Base-by-base conservation (phyloP, 352 stramenopile genomes). In the Hyaloperonospora arabidopsidis region DNA sequence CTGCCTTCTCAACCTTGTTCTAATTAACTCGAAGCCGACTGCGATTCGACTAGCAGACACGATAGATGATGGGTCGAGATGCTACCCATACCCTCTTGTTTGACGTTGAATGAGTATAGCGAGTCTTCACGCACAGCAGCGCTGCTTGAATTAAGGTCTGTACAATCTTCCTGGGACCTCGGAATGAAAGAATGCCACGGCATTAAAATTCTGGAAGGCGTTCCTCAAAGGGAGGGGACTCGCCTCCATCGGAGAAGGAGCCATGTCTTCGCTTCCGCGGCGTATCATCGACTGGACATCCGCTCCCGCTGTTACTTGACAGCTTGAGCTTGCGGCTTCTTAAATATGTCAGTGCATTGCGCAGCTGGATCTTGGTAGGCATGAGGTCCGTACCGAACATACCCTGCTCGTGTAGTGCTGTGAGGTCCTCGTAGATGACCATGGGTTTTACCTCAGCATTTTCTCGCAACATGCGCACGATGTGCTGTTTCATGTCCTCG, bases 291-390 rank as follows among this genome's bases (percentile, higher is more conserved):
- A 35, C 22, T 0, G 50, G 57, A 2, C 52, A 51, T 15, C 49
- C 49, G 15, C 50, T 63, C 2, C 51, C 44, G 18, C 41, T 51
- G 15, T 46, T 57, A 7, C 48, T 65, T 5, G 54, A 66, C 28
- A 71, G 45, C 56, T 79, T 84, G 52, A 86, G 64, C 55, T 86
- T 87, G 35, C 79, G 76, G 54, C 66, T 87, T 68, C 74, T 72
- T 73, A 89, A 74, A 77, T 89, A 89, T 32, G 79, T 89, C 38
- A 89, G 64, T 17, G 79, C 79, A 52, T 89, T 89, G 52, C 79
- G 76, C 40, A 89, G 63, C 60, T 89, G 79, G 50, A 87, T 89
- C 59, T 89, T 89, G 40, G 76, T 89, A 0, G 79, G 79, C 79
- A 89, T 89, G 57, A 85, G 76, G 57, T 87, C 76, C 35, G 70